Evolutionary conservation across 208 protist genomes (phyloP), one percentile per base, ranked within the genome.

Genomic region (Leishmania turanica): DNA sequence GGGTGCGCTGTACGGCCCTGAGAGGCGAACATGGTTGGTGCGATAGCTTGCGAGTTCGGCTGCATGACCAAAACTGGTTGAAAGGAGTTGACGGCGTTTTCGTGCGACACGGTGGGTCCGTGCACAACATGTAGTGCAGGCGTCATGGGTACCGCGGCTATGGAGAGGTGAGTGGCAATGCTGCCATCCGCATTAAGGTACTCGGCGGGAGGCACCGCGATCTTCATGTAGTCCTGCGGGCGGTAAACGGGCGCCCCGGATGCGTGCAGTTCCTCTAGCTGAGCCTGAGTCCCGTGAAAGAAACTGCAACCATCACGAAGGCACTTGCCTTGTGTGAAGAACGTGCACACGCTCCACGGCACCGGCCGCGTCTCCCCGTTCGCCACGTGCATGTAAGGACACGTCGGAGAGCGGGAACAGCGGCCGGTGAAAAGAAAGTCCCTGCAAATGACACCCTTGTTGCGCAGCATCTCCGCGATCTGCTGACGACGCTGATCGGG

Each of bases 371-470:
- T 84, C 75, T 95, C 90, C 0, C 91, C 91, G 45, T 95, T 88
- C 0, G 79, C 58, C n/a, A 96, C 78, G 85, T 96, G 91, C 85
- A 92, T 94, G 83, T 93, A 96, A 19, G 93, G 90, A 75, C 93
- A 96, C 27, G 74, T 88, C 0, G 90, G 86, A 0, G 73, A 60
- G 13, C 84, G 83, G 27, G 87, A 85, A 78, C 89, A 95, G 15
- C 34, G 79, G 9, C 78, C 85, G 1, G 45, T 87, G 11, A 76
- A 60, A 19, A 96, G 83, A 82, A 87, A 93, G 72, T 93, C 85
- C 5, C 79, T 54, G 77, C 93, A 96, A 60, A 95, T 92, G 27
- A 95, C 80, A 37, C 90, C 93, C 66, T 95, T 95, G 78, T 95
- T 96, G n/a, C 91, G 90, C 66, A 94, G 75, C 65, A 92, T 49